Conservation (phyloP, 2,329 filamentous ascomycete species). For the Hyphodiscus sp. region DNA sequence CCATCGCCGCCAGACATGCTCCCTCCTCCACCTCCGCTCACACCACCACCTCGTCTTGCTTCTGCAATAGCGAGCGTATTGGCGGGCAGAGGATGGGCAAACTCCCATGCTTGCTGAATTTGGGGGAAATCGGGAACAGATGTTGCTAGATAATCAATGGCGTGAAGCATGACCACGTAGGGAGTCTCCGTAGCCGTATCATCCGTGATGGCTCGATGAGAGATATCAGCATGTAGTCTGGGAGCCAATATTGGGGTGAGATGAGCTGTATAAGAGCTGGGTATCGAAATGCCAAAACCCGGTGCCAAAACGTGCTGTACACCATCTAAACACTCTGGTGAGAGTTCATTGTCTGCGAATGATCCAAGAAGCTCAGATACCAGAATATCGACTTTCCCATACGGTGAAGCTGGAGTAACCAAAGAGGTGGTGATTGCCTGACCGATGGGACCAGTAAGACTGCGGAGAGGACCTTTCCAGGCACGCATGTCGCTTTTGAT, state of each 20-base stretch:
- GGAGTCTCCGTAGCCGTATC: conserved; percentile 78
- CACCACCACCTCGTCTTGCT: conserved; percentile 55
- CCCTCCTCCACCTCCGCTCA: conserved; percentile 60
- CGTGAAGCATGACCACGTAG: conserved; percentile 89
- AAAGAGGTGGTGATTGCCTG: conserved; percentile 30
- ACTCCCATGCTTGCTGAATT: conserved; percentile 77
- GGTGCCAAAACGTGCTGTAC: conserved; percentile 82
- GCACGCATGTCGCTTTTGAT: conserved; percentile 96
- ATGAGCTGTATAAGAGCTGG: conserved; percentile 87
- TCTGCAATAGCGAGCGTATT: conserved; percentile 48
- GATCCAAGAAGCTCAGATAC: conserved; percentile 92
- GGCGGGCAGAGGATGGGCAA: conserved; percentile 65
- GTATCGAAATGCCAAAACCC: conserved; percentile 84
- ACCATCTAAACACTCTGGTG: conserved; percentile 91
- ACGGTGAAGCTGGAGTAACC: conserved; percentile 35
- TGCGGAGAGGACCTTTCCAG: conserved; percentile 75
- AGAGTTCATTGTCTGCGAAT: conserved; percentile 95
- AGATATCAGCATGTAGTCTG: conserved; percentile 75
- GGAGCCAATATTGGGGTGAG: conserved; percentile 88
- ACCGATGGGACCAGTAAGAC: conserved; percentile 23
- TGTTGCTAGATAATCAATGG: conserved; percentile 78
- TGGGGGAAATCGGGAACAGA: conserved; percentile 48
- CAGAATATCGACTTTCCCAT: conserved; percentile 78
- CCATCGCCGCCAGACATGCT: conserved; percentile 71
- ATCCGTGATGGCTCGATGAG: conserved; percentile 53